These are phyloP conservation scores for Neurospora sp. DNA, from an alignment of 495 filamentous ascomycete species.

Conservation along the genomic window DNA sequence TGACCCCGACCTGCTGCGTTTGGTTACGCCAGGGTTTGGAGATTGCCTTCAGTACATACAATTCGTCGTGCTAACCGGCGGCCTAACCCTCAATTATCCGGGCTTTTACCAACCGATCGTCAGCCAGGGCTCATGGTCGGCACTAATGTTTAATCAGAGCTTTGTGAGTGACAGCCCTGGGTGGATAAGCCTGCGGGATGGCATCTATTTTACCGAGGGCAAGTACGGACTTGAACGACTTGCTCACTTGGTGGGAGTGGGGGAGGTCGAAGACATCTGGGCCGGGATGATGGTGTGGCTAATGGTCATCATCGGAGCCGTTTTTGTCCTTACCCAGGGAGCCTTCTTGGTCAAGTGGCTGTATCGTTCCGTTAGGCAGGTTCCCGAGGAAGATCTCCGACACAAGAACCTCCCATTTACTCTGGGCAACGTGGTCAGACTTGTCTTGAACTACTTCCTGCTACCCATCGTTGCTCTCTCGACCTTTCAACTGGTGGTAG, in stretches of 20 bases:
- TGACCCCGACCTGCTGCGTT: slow-evolving; percentile 80
- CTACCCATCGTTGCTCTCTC: slow-evolving; percentile 77
- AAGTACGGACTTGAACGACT: slow-evolving; percentile 67
- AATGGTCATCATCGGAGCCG: slow-evolving; percentile 55
- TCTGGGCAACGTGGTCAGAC: slow-evolving; percentile 71
- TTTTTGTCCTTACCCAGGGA: slow-evolving; percentile 64
- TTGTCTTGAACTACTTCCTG: slow-evolving; percentile 86
- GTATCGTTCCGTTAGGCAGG: slow-evolving; percentile 55
- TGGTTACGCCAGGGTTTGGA: slow-evolving; percentile 93
- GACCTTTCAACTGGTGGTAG: slow-evolving; percentile 83
- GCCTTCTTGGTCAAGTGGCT: slow-evolving; percentile 69
- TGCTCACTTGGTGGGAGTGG: slow-evolving; percentile 79
- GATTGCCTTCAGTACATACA: slow-evolving; percentile 98
- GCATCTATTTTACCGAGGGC: slow-evolving; percentile 65
- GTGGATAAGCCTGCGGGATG: slow-evolving; percentile 60
- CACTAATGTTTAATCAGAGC: slow-evolving; percentile 87
- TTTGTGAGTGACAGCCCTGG: slow-evolving; percentile 61
- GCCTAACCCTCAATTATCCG: slow-evolving; percentile 77
- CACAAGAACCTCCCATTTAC: slow-evolving; percentile 92
- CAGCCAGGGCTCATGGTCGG: slow-evolving; percentile 77
- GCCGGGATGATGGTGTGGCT: slow-evolving; percentile 84
- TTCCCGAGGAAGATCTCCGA: slow-evolving; percentile 77
- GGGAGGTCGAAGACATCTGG: slow-evolving; percentile 72
- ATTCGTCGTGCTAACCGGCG: slow-evolving; percentile 79
- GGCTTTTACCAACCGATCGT: slow-evolving; percentile 90